phyloP scores from a whole-genome alignment of 306 rosid species.

The Gleditsia sinensis region DNA sequence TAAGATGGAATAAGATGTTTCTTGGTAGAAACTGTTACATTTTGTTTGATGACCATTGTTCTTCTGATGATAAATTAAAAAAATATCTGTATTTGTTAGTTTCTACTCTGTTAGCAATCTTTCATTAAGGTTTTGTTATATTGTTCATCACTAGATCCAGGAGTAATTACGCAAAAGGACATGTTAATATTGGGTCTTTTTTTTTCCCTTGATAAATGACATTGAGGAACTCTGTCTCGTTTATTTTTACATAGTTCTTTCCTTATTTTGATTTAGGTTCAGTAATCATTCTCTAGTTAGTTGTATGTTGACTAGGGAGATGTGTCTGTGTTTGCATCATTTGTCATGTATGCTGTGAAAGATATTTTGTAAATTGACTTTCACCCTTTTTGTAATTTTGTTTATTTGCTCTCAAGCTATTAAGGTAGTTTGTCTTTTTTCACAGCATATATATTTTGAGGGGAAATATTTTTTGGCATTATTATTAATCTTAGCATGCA shows the following conservation, averaged over 20 bases:
- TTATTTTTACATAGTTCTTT: not conserved
- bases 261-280: constrained; percentile 15
- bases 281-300: not conserved
- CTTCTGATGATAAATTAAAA: constrained; percentile 20
- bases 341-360: constrained; percentile 13
- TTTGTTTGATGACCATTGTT: constrained; percentile 15
- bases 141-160: not conserved
- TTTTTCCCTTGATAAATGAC: not conserved
- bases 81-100: constrained; percentile 12
- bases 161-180: not conserved
- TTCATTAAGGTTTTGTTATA: not conserved
- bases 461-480: constrained; percentile 18
- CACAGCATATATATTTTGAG: not conserved
- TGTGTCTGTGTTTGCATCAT: not conserved
- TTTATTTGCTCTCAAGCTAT: not conserved
- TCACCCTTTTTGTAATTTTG: not conserved
- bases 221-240: not conserved
- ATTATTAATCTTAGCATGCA: constrained; percentile 25
- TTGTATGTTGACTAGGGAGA: constrained; percentile 3
- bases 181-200: not conserved
- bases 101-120: constrained; percentile 10
- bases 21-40: constrained; percentile 14
- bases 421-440: constrained; percentile 6
- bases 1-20: constrained; percentile 22
- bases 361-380: constrained; percentile 4